A percentile compares a stretch with the other conserved stretches of the same genome.
Evolutionary conservation across 176 grass and related monocot species (phyloP).

Genomic region (Carex myosuroides): DNA sequence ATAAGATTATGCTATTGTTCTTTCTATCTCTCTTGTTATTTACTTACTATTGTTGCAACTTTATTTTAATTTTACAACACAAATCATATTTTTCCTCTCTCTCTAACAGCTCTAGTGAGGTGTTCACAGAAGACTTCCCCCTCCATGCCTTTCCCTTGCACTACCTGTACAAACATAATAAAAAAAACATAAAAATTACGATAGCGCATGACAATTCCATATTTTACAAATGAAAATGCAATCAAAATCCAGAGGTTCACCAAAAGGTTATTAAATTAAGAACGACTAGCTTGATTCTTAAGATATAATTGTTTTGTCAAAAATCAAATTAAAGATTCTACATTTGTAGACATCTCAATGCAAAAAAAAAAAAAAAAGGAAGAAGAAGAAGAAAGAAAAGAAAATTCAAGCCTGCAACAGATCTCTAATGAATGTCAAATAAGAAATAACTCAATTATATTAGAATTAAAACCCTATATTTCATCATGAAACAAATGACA

Average conservation of each 20-base stretch:
- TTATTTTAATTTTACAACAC: too few relatives aligned
- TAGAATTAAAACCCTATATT: too few relatives aligned
- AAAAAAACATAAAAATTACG: not conserved
- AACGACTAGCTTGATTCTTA: not conserved
- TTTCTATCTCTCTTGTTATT: too few relatives aligned
- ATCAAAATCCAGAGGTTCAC: not conserved
- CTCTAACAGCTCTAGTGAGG: constrained; percentile 27
- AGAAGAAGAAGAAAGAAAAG: not conserved
- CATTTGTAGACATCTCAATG: not conserved
- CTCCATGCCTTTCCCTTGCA: constrained; percentile 16
- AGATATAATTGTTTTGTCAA: too few relatives aligned
- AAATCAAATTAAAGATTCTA: not conserved
- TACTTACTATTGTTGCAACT: too few relatives aligned
- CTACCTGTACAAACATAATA: constrained; percentile 21
- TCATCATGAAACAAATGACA: too few relatives aligned
- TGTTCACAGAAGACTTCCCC: constrained; percentile 30
- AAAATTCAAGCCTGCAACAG: not conserved
- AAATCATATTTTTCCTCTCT: constrained; percentile 8
- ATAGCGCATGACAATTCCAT: not conserved
- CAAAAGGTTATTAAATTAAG: not conserved
- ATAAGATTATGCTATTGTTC: too few relatives aligned
- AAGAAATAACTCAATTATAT: not conserved
- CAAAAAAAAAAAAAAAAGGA: not conserved
- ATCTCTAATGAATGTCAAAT: not conserved
- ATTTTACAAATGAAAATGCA: not conserved